A percentile compares a stretch with the other conserved stretches of the same genome.
Evolutionary conservation across 1,284 basidiomycete species (phyloP).

Genomic region (Trichosporon sp.): DNA sequence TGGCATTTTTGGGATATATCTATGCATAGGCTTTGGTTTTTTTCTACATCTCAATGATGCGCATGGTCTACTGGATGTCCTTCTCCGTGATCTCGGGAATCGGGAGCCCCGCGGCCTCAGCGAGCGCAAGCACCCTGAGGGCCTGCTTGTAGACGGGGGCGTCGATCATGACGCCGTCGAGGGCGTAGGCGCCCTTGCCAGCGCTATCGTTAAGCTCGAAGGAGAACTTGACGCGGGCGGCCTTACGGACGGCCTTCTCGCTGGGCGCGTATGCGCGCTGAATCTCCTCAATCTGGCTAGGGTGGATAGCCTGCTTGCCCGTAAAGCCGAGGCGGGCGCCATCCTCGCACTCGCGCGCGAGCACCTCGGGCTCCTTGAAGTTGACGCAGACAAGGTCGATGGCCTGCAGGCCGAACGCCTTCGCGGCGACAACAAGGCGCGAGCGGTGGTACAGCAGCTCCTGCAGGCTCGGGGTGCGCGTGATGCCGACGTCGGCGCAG

Average conservation of each 20-base stretch:
- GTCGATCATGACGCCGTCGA: constrained; percentile 78
- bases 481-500: constrained; percentile 77
- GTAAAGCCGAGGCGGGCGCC: constrained; percentile 73
- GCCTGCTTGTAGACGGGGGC: constrained; percentile 81
- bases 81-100: constrained; percentile 52
- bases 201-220: constrained; percentile 40
- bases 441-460: constrained; percentile 85
- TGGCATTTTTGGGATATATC: background rate
- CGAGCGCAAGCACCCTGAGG: constrained; percentile 59
- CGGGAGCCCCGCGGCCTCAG: constrained; percentile 58
- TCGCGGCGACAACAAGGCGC: constrained; percentile 73
- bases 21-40: background rate
- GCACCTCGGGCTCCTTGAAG: constrained; percentile 68
- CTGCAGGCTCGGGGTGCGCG: constrained; percentile 65
- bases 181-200: constrained; percentile 59
- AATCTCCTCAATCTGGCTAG: constrained; percentile 71
- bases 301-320: constrained; percentile 96
- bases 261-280: constrained; percentile 75
- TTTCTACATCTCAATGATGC: background rate
- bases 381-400: constrained; percentile 94
- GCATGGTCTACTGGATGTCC: constrained; percentile 10
- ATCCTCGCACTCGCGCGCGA: constrained; percentile 71
- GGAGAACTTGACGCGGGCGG: constrained; percentile 59
- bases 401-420: constrained; percentile 73
- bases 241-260: constrained; percentile 66